These are phyloP conservation scores for Pleurozium schreberi DNA, from an alignment of 225 moss, liverwort and hornwort species.

Conservation along the genomic window DNA sequence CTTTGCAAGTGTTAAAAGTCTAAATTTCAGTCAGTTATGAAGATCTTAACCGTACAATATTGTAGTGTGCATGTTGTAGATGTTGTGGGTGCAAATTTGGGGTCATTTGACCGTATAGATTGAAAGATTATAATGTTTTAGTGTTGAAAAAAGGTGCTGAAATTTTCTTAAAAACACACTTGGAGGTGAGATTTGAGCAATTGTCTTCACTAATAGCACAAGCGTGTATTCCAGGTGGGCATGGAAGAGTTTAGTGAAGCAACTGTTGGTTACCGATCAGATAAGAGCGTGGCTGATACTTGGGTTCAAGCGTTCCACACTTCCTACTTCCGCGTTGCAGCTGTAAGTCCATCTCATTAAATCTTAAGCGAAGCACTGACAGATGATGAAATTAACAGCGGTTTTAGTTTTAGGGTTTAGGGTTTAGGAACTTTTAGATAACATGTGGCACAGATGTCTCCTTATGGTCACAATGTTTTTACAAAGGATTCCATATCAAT, in stretches of 20 bases:
- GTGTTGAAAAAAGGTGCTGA: too few species aligned
- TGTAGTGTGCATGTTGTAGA: too few species aligned
- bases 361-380: background rate
- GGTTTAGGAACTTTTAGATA: background rate
- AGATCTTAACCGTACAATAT: too few species aligned
- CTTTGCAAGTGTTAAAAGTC: too few species aligned
- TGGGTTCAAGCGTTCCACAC: slow-evolving; percentile 58
- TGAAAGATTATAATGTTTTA: too few species aligned
- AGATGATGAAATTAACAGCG: background rate
- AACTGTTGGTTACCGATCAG: slow-evolving; percentile 57
- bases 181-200: too few species aligned
- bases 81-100: too few species aligned
- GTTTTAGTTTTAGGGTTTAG: background rate
- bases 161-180: too few species aligned
- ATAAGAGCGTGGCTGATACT: slow-evolving; percentile 28
- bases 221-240: slow-evolving; percentile 23
- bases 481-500: background rate
- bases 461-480: background rate
- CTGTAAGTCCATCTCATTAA: slow-evolving; percentile 30
- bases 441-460: background rate
- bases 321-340: slow-evolving; percentile 52
- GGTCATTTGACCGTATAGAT: too few species aligned
- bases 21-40: too few species aligned
- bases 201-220: background rate
- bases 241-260: slow-evolving; percentile 63